Base-by-base conservation (phyloP, 1,139 yeast genomes). In the Pneumocystis canis region DNA sequence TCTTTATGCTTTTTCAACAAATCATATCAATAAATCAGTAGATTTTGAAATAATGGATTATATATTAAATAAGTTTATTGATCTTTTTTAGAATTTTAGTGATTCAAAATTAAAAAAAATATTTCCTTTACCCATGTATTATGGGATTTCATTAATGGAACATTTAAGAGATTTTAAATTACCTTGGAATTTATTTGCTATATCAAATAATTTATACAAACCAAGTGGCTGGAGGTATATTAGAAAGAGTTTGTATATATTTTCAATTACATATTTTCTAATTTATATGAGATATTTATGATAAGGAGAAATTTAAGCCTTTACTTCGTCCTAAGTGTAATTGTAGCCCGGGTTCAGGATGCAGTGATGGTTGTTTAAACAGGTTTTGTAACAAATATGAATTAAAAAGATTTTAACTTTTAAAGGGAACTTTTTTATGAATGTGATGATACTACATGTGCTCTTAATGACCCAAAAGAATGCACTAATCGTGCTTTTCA, bases 351-450 rank as follows among this genome's bases (percentile, higher is more conserved):
- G 37, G n/a, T 11, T 35, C 40, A 6, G 37, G 6, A 2, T 57
- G 37, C 5, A 28, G 30, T 4, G 37, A 57, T 7, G 31, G 59
- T 7, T 57, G 59, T 39, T 57, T 57, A 30, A 57, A 57, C 11
- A 57, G 59, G 37, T 30, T 35, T 11, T 14, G 16, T 14, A 53
- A 31, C n/a, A 25, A 7, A 47, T 7, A 6, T 56, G 14, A 35
- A 25, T 53, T 9, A 18, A 18, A 35, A 7, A 14, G 5, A 56
- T 9, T 56, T n/a, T 33, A 33, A 18, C 25, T 33, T 37, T 37
- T 37, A 7, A 33, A 57, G 59, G 14, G 59, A 18, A 18, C 40
- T 57, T 35, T 57, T 57, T 57, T 57, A 57, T 30, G 59, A 57
- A 28, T 57, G 37, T 11, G 59, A 57, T 25, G 59, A 57, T 20